phyloP scores from a whole-genome alignment of 768 basidiomycete genomes.

The Lactifluus hygrophoroides region DNA sequence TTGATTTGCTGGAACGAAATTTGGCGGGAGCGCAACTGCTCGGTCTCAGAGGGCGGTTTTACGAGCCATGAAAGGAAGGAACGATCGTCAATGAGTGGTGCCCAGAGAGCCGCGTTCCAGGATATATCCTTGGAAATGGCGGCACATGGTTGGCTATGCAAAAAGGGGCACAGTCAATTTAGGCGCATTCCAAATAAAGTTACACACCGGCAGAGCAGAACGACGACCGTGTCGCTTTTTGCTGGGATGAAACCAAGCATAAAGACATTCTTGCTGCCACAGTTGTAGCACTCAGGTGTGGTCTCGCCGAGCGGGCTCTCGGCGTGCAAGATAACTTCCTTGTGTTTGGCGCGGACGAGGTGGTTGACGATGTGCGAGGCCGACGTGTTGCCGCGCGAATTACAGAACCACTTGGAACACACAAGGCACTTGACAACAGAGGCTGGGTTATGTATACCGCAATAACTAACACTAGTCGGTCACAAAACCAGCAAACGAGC shows the following conservation, averaged over 20 bases:
- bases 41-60: slow-evolving; percentile 92
- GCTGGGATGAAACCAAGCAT: slow-evolving; percentile 99
- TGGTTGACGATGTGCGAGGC: slow-evolving; percentile 99
- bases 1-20: slow-evolving; percentile 97
- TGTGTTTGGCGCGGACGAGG: slow-evolving; percentile 97
- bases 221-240: slow-evolving; percentile 97
- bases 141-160: slow-evolving; percentile 86
- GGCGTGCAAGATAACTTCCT: slow-evolving; percentile 94
- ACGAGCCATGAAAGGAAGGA: slow-evolving; percentile 99
- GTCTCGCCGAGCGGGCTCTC: slow-evolving; percentile 96
- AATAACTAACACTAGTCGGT: slow-evolving; percentile 54
- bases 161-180: neutral
- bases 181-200: neutral
- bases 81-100: slow-evolving; percentile 95
- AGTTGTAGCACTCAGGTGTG: slow-evolving; percentile 97
- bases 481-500: slow-evolving; percentile 11
- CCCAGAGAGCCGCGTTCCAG: slow-evolving; percentile 98
- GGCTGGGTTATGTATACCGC: slow-evolving; percentile 95
- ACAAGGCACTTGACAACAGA: slow-evolving; percentile 93
- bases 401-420: slow-evolving; percentile 97
- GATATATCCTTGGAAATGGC: slow-evolving; percentile 96
- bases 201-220: slow-evolving; percentile 87
- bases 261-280: slow-evolving; percentile 98
- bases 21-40: slow-evolving; percentile 92
- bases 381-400: slow-evolving; percentile 94